Conservation (phyloP, 1,139 yeast genomes). For the Taiozyma onychis region DNA sequence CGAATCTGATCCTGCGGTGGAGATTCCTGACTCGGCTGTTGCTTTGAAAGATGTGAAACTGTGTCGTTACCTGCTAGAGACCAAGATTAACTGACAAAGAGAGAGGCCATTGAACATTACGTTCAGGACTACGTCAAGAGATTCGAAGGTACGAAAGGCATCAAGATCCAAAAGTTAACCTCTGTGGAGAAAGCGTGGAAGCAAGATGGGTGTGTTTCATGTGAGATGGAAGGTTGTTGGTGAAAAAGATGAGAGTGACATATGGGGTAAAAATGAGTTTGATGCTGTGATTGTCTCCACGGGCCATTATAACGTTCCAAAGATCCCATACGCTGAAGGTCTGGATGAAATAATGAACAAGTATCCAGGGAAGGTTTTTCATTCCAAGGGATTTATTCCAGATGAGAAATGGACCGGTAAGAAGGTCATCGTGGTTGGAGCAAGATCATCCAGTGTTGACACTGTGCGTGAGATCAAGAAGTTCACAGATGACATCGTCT, state of each 20-base stretch:
- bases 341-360: conserved; percentile 32
- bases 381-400: conserved; percentile 33
- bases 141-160: not conserved
- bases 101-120: conserved; percentile 23
- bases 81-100: conserved; percentile 6
- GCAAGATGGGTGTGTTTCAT: conserved; percentile 13
- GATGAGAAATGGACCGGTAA: conserved; percentile 28
- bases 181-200: not conserved
- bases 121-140: conserved; percentile 30
- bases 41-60: not conserved
- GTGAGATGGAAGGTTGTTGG: not conserved
- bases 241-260: conserved; percentile 9
- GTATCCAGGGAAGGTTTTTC: conserved; percentile 32
- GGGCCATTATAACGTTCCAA: conserved; percentile 42
- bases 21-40: conserved; percentile 6
- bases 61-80: conserved; percentile 1
- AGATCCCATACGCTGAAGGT: conserved; percentile 37
- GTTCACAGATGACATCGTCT: not conserved
- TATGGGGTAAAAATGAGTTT: conserved; percentile 20
- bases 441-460: conserved; percentile 44
- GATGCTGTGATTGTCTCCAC: conserved; percentile 40
- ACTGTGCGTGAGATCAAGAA: conserved; percentile 23
- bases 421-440: conserved; percentile 42
- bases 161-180: not conserved
- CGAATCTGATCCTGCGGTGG: conserved; percentile 12